These are phyloP conservation scores for Sarocladium brachiariae DNA, from an alignment of 2,329 filamentous ascomycete genomes.

Conservation along the genomic window DNA sequence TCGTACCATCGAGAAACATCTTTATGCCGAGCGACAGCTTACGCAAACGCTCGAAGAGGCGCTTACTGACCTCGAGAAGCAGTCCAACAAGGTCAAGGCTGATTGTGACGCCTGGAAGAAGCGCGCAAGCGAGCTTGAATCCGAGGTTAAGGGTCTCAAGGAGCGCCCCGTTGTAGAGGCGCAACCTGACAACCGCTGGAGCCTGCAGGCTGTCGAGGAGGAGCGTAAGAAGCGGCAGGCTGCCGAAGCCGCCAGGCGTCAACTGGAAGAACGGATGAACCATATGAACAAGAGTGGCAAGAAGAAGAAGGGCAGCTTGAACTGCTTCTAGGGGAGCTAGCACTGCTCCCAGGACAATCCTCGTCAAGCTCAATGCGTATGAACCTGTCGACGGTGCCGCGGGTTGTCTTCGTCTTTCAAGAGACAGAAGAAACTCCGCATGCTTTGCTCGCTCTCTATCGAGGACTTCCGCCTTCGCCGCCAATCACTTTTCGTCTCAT, in stretches of 20 bases:
- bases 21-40: slow-evolving; percentile 92
- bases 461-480: too few relatives aligned
- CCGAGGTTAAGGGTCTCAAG: slow-evolving; percentile 61
- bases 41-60: slow-evolving; percentile 94
- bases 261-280: slow-evolving; percentile 93
- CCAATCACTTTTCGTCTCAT: neutral
- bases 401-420: neutral
- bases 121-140: slow-evolving; percentile 70
- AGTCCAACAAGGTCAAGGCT: slow-evolving; percentile 83
- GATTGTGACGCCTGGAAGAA: slow-evolving; percentile 90
- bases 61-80: slow-evolving; percentile 84
- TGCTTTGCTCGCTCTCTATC: too few relatives aligned
- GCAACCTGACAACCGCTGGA: slow-evolving; percentile 53
- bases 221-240: slow-evolving; percentile 88
- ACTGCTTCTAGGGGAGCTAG: slow-evolving; percentile 72
- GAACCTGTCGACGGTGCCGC: neutral
- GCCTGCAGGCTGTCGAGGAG: slow-evolving; percentile 88
- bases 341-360: slow-evolving; percentile 13
- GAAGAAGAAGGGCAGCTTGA: slow-evolving; percentile 81
- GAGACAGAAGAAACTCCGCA: too few relatives aligned
- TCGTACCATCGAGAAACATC: slow-evolving; percentile 91
- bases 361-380: slow-evolving; percentile 5
- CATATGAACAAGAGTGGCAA: slow-evolving; percentile 83
- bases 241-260: slow-evolving; percentile 79
- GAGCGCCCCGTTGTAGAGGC: slow-evolving; percentile 39